These are phyloP conservation scores for Prinsepia uniflora DNA, from an alignment of 306 rosid genomes.

Conservation along the genomic window DNA sequence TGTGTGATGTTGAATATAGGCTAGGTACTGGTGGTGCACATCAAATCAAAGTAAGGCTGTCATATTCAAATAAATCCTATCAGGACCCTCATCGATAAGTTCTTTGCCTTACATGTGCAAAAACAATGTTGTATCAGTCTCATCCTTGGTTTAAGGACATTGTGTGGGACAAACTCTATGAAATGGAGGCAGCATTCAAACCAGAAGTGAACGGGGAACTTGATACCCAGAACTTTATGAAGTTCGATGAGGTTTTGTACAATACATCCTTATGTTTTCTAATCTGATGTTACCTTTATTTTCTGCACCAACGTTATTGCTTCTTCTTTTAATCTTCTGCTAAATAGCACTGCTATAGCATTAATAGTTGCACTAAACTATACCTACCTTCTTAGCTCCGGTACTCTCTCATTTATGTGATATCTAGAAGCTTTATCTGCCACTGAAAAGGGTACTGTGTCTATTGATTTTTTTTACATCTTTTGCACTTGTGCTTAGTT, in stretches of 20 bases:
- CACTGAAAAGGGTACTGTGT: neutral
- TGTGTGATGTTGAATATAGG: conserved; percentile 91
- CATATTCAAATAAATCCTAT: conserved; percentile 17
- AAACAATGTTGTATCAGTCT: conserved; percentile 54
- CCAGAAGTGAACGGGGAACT: conserved; percentile 96
- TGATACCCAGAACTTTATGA: conserved; percentile 99
- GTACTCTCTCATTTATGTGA: neutral
- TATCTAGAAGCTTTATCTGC: neutral
- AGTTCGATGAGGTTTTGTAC: conserved; percentile 83
- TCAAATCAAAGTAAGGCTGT: conserved; percentile 69
- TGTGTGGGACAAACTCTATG: conserved; percentile 89
- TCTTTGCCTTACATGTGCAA: conserved; percentile 18
- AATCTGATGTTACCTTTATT: neutral
- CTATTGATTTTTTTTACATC: conserved; percentile 11
- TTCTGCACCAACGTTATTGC: neutral
- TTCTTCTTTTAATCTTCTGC: neutral
- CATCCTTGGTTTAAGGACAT: conserved; percentile 92
- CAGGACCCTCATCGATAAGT: conserved; percentile 10
- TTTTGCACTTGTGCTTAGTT: conserved; percentile 45
- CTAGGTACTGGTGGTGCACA: conserved; percentile 81
- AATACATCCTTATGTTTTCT: neutral
- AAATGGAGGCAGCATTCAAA: conserved; percentile 93
- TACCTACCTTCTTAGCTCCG: conserved; percentile 7
- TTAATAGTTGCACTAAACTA: neutral
- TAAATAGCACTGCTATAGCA: neutral